Evolutionary conservation across 306 rosid genomes (phyloP), one percentile per base, ranked within the genome.

Genomic region (Rosa rugosa): DNA sequence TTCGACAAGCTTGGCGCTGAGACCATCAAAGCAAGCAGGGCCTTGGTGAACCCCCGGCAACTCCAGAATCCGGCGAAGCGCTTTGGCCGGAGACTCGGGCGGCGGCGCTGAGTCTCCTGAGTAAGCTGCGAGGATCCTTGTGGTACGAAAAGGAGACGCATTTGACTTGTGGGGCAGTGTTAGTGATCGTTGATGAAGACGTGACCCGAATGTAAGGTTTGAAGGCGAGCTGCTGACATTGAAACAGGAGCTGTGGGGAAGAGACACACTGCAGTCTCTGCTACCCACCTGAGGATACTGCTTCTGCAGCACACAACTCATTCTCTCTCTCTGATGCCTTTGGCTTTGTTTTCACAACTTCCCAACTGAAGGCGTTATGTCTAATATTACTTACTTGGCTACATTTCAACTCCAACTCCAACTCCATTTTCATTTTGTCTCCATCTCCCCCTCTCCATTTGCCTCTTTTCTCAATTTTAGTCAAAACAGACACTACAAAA

Each of bases 1-100:
- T 81, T 94, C 80, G 10, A 94, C 88, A 22, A 94, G 88, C 84
- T 84, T 94, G 3, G 97, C 97, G 68, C 99, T 91, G 71, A 92
- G 90, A 75, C 90, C 97, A 76, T 94, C 97, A 82, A 89, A 94
- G 77, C 91, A 89, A 23, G 95, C 97, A 6, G 97, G 99, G 12
- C 94, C 92, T 57, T 92, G 99, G 25, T 92, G 94, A 72, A 91
- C 81, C 12, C 97, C 97, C 0, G 93, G 90, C 11, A 81, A 72
- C 12, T 86, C 88, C 2, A 89, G 79, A 42, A 92, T 79, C 59
- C 85, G 80, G 0, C 99, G 85, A 16, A 94, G 97, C 36, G 78
- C 87, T 84, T 90, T 91, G 0, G 81, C 89, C 2, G 87, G 89
- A 50, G 86, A 73, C 49, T 80, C 38, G 84, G 4, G 64, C 69